Evolutionary conservation across 2,329 filamentous ascomycete species (phyloP).

Genomic region (Fusarium anthophilum): DNA sequence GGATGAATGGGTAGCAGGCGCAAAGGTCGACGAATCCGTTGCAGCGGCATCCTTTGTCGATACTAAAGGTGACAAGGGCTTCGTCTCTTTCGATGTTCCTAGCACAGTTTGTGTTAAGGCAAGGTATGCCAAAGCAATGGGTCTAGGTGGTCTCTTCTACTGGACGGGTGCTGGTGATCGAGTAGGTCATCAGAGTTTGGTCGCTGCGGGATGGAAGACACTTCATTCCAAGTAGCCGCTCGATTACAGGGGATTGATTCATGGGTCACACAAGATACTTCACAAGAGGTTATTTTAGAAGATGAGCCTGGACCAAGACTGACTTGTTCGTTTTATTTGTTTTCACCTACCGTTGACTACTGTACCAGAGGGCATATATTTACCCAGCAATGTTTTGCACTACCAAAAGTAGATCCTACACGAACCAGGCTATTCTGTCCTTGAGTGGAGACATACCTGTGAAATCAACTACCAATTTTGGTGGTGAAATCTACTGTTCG

Average conservation of each 20-base stretch:
- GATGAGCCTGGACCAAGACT: background rate
- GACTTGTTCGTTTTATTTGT: background rate
- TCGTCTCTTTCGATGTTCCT: constrained; percentile 72
- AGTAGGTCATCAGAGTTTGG: constrained; percentile 62
- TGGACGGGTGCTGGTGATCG: constrained; percentile 73
- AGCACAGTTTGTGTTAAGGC: constrained; percentile 70
- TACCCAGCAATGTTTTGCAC: background rate
- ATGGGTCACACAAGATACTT: background rate
- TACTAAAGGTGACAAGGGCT: constrained; percentile 52
- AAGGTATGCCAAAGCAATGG: constrained; percentile 62
- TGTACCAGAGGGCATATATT: background rate
- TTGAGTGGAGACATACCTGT: background rate
- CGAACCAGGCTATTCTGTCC: background rate
- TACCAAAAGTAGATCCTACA: background rate
- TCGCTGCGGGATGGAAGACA: constrained; percentile 67
- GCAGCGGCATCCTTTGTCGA: constrained; percentile 68
- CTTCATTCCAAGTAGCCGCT: constrained; percentile 42
- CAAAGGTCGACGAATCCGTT: constrained; percentile 58
- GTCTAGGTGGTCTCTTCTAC: constrained; percentile 72
- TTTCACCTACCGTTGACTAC: background rate
- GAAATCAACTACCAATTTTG: background rate
- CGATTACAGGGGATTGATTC: background rate
- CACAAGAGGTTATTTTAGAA: background rate
- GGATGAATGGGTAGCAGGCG: constrained; percentile 54
- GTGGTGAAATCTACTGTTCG: background rate